Percentiles rank a stretch among this genome's conserved stretches.
These are phyloP conservation scores for Annona cherimola DNA, from an alignment of 164 flowering plant species.

Conservation along the genomic window DNA sequence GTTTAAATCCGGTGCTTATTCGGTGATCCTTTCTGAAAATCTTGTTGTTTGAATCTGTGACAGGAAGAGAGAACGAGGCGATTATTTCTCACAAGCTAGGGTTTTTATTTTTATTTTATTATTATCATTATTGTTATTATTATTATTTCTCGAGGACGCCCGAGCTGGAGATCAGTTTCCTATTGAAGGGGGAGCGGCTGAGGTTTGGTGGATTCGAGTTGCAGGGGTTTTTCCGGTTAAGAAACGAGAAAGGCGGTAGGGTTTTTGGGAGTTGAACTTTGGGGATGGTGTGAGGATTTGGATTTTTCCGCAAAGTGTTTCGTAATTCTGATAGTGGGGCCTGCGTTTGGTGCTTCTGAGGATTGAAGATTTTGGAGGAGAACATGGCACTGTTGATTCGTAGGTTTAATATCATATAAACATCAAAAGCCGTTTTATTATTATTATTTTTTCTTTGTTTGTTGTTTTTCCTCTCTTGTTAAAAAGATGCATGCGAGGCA, in stretches of 20 bases:
- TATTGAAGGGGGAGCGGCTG: too few species aligned
- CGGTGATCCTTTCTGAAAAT: too few species aligned
- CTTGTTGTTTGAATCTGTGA: too few species aligned
- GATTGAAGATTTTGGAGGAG: neutral
- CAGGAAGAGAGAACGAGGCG: too few species aligned
- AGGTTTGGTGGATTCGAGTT: too few species aligned
- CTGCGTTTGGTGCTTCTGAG: neutral
- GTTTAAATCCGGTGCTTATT: too few species aligned
- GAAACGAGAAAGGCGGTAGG: neutral
- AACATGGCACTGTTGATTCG: neutral
- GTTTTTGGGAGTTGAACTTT: neutral
- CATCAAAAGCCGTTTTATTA: neutral
- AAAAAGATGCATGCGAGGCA: constrained; percentile 50
- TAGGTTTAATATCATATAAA: neutral
- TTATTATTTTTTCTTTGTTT: neutral
- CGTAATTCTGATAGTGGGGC: neutral
- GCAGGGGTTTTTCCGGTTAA: too few species aligned
- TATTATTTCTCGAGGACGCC: too few species aligned
- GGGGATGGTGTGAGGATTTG: neutral
- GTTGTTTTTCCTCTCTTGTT: neutral
- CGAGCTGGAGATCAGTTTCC: too few species aligned
- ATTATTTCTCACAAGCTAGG: too few species aligned
- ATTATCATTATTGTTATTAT: too few species aligned
- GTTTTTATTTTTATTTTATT: too few species aligned
- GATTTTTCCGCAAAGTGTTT: neutral